phyloP scores from a whole-genome alignment of 495 filamentous ascomycete genomes.

The Massariosphaeria phaeospora region DNA sequence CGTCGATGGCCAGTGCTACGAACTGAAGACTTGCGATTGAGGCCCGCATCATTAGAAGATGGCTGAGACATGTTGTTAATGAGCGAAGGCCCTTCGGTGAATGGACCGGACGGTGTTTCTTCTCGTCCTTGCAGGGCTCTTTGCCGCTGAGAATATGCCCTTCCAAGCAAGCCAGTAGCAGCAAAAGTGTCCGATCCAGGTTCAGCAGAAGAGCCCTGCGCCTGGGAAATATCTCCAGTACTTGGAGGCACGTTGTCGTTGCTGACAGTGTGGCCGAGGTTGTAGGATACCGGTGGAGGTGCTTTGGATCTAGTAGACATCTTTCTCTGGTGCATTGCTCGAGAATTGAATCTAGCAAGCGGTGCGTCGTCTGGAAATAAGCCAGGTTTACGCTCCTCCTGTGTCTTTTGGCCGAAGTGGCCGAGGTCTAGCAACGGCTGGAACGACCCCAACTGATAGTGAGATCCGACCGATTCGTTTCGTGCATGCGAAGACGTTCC shows the following conservation, averaged over 20 bases:
- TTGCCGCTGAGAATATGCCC: constrained; percentile 59
- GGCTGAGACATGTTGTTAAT: constrained; percentile 39
- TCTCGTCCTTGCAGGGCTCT: constrained; percentile 52
- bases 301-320: constrained; percentile 26
- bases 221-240: constrained; percentile 9
- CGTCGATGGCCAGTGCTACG: constrained; percentile 22
- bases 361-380: constrained; percentile 14
- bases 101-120: constrained; percentile 35
- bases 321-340: constrained; percentile 28
- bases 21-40: constrained; percentile 15
- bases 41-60: constrained; percentile 8
- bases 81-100: constrained; percentile 49
- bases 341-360: constrained; percentile 27
- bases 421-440: constrained; percentile 52
- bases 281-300: constrained; percentile 45
- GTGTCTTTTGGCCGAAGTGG: constrained; percentile 38
- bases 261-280: background rate
- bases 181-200: constrained; percentile 50
- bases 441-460: constrained; percentile 54
- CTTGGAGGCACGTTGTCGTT: constrained; percentile 7
- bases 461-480: constrained; percentile 33
- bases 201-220: constrained; percentile 22
- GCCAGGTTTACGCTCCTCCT: background rate
- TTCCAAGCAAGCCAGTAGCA: constrained; percentile 55
- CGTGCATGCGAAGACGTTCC: constrained; percentile 27